phyloP scores from a whole-genome alignment of 805 yeast species.

The Naumovozyma castellii region DNA sequence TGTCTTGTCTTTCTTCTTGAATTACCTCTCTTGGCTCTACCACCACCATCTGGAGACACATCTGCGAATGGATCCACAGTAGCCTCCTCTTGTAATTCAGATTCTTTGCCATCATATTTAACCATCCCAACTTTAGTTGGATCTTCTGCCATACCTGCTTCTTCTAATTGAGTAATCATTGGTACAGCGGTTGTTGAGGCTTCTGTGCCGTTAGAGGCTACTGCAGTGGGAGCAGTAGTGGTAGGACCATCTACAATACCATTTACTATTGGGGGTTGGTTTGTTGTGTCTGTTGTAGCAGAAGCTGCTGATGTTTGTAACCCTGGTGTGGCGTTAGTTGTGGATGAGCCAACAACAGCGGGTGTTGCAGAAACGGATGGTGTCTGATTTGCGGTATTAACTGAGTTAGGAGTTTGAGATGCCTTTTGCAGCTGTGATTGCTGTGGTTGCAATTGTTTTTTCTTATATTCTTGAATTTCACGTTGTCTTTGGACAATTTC shows the following conservation, averaged over 20 bases:
- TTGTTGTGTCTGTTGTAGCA: not conserved
- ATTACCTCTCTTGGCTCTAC: conserved; percentile 50
- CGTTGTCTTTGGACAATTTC: conserved; percentile 59
- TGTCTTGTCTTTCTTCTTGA: conserved; percentile 77
- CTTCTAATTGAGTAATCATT: conserved; percentile 28
- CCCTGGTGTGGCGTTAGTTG: not conserved
- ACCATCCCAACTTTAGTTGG: conserved; percentile 35
- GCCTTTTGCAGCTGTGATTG: conserved; percentile 13
- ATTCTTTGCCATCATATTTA: conserved; percentile 32
- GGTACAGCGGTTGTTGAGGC: conserved; percentile 2
- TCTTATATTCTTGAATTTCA: conserved; percentile 35
- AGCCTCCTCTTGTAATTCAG: conserved; percentile 32
- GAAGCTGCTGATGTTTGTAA: conserved; percentile 4
- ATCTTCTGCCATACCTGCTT: conserved; percentile 31
- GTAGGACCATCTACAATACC: not conserved
- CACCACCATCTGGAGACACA: conserved; percentile 90
- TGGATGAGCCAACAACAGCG: not conserved
- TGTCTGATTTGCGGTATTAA: too few relatives aligned
- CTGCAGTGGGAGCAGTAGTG: not conserved
- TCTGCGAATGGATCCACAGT: conserved; percentile 40
- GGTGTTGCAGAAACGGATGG: not conserved
- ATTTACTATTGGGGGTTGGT: not conserved
- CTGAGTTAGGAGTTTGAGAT: not conserved
- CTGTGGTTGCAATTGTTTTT: conserved; percentile 31
- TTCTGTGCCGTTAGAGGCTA: not conserved